Conservation (phyloP, 768 basidiomycete genomes). For the Mycena venus region DNA sequence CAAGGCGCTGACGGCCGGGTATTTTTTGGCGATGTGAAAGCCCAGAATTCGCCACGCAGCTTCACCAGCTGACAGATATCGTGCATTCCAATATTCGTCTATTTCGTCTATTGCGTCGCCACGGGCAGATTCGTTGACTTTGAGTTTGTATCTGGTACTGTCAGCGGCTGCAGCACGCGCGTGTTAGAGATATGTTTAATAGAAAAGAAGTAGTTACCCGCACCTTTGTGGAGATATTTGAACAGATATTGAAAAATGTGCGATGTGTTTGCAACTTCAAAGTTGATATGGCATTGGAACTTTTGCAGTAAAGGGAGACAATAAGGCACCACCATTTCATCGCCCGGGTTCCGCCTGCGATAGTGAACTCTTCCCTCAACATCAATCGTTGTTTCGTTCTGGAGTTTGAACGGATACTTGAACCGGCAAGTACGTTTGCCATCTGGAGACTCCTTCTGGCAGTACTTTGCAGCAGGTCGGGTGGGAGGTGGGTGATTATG, state of each 20-base stretch:
- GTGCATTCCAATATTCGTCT: conserved; percentile 48
- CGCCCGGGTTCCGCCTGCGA: conserved; percentile 35
- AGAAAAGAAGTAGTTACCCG: neutral
- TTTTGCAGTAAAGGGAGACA: conserved; percentile 42
- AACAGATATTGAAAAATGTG: conserved; percentile 54
- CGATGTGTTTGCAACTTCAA: conserved; percentile 46
- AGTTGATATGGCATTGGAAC: conserved; percentile 53
- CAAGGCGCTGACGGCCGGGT: conserved; percentile 47
- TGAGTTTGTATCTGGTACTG: conserved; percentile 11
- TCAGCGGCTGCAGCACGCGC: neutral
- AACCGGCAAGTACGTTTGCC: conserved; percentile 39
- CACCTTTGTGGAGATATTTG: conserved; percentile 58
- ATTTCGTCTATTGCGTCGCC: conserved; percentile 45
- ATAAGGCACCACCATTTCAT: conserved; percentile 48
- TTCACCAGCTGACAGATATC: conserved; percentile 51
- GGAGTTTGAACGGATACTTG: conserved; percentile 35
- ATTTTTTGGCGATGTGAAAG: conserved; percentile 48
- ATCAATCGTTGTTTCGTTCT: conserved; percentile 40
- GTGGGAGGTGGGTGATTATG: no score
- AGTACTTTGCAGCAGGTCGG: conserved; percentile 42
- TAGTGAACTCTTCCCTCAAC: conserved; percentile 45
- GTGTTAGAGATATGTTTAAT: neutral
- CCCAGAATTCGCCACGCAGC: conserved; percentile 53
- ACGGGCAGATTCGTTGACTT: neutral
- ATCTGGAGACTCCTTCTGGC: conserved; percentile 35